These are phyloP conservation scores for Boletus rubroflammeus DNA, from an alignment of 768 basidiomycete genomes.

Conservation along the genomic window DNA sequence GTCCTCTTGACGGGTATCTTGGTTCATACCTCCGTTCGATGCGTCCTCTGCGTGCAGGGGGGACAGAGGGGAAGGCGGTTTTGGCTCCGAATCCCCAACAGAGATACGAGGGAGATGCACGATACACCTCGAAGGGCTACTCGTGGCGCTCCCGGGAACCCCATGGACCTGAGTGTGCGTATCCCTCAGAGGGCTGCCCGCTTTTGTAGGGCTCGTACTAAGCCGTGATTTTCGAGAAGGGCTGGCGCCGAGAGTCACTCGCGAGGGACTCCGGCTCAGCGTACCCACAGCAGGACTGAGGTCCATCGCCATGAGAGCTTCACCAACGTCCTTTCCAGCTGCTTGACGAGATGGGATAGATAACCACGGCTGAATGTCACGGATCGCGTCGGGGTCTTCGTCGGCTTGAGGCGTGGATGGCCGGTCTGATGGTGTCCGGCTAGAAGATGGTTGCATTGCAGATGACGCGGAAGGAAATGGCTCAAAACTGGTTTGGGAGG, in stretches of 20 bases:
- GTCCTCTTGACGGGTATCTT: constrained; percentile 4
- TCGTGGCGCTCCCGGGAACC: constrained; percentile 11
- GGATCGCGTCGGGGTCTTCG: constrained; percentile 5
- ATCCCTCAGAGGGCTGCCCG: constrained; percentile 19
- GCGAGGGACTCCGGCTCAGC: constrained; percentile 26
- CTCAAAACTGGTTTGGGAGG: neutral
- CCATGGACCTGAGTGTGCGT: constrained; percentile 1
- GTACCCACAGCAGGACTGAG: constrained; percentile 9
- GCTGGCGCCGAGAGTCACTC: constrained; percentile 15
- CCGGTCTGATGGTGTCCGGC: constrained; percentile 10
- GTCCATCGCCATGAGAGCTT: constrained; percentile 42
- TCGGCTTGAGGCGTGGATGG: constrained; percentile 21
- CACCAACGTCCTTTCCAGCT: constrained; percentile 16
- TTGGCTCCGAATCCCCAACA: constrained; percentile 10
- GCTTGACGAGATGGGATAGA: constrained; percentile 26
- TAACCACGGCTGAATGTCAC: constrained; percentile 28
- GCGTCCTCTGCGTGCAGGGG: neutral
- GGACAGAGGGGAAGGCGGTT: constrained; percentile 5
- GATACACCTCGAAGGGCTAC: constrained; percentile 22
- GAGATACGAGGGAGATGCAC: constrained; percentile 23
- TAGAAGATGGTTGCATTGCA: constrained; percentile 5
- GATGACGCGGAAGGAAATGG: constrained; percentile 3
- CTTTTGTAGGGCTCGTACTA: constrained; percentile 22
- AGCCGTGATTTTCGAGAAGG: constrained; percentile 25
- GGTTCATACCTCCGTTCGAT: neutral